Evolutionary conservation across 2,329 filamentous ascomycete genomes (phyloP).

Genomic region (Albifimbria verrucaria): DNA sequence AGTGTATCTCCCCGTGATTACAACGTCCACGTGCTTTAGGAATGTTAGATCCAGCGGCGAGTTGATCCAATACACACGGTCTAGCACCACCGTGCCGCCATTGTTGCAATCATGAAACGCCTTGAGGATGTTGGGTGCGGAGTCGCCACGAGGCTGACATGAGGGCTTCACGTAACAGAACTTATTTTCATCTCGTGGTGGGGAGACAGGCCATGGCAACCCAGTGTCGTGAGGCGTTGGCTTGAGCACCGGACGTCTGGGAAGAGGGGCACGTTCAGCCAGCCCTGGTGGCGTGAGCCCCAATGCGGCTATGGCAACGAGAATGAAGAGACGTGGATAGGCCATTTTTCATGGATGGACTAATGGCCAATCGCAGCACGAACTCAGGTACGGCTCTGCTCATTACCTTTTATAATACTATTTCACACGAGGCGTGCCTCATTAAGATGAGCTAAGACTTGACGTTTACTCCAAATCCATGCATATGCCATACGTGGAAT

Average conservation of each 20-base stretch:
- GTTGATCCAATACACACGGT: conserved; percentile 57
- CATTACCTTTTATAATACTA: too few species aligned
- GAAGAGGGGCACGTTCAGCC: conserved; percentile 4
- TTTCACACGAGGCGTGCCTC: too few species aligned
- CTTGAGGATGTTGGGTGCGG: conserved; percentile 15
- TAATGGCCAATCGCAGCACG: too few species aligned
- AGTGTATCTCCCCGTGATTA: conserved; percentile 55
- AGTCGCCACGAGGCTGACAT: conserved; percentile 7
- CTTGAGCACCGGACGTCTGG: conserved; percentile 13
- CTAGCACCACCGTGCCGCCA: conserved; percentile 60
- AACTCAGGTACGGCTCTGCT: too few species aligned
- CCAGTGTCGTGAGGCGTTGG: conserved; percentile 15
- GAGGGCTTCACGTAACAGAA: conserved; percentile 17
- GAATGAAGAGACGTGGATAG: not conserved
- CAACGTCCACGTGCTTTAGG: conserved; percentile 59
- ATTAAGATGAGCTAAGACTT: too few species aligned
- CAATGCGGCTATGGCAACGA: not conserved
- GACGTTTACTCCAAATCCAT: too few species aligned
- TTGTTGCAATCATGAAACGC: conserved; percentile 49
- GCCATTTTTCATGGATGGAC: too few species aligned
- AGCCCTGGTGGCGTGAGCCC: not conserved
- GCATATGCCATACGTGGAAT: too few species aligned
- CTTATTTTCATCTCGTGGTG: conserved; percentile 8
- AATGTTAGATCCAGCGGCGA: conserved; percentile 65
- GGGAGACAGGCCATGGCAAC: conserved; percentile 11